Conservation (phyloP, 176 grass and related monocot species). For the Typha latifolia region DNA sequence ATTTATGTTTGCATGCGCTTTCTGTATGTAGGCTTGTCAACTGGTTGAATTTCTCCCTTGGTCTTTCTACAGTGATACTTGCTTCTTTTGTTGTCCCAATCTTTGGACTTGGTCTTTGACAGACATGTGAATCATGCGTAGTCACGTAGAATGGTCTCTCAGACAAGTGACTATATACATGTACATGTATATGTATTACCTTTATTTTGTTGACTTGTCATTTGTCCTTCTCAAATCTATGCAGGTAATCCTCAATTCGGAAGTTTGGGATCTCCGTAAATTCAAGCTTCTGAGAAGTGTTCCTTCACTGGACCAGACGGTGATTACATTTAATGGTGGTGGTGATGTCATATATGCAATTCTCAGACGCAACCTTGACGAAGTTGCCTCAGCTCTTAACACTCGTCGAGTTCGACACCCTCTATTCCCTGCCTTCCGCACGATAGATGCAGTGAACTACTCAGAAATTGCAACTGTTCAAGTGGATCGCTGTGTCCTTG, state of each 20-base stretch:
- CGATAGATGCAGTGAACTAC: constrained; percentile 80
- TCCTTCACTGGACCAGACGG: constrained; percentile 87
- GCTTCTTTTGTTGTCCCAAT: no score
- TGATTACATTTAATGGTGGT: constrained; percentile 79
- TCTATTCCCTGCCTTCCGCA: constrained; percentile 81
- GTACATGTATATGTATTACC: neutral
- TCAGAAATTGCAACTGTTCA: constrained; percentile 88
- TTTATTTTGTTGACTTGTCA: neutral
- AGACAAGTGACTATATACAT: no score
- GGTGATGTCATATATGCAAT: constrained; percentile 92
- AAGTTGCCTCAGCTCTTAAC: constrained; percentile 57
- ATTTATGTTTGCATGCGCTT: no score
- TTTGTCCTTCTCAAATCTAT: constrained; percentile 6
- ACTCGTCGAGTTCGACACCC: constrained; percentile 74
- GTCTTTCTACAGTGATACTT: no score
- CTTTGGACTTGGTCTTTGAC: no score
- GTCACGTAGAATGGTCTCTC: no score
- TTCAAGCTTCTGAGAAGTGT: constrained; percentile 92
- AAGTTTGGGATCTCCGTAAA: constrained; percentile 98
- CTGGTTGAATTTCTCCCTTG: no score
- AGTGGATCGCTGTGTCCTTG: constrained; percentile 82
- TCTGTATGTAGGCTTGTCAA: no score
- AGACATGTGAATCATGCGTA: no score
- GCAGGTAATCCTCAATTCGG: constrained; percentile 89
- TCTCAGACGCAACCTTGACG: constrained; percentile 83